Evolutionary conservation across 805 yeast species (phyloP), one percentile per base, ranked within the genome.

Genomic region (Lachancea quebecensis): DNA sequence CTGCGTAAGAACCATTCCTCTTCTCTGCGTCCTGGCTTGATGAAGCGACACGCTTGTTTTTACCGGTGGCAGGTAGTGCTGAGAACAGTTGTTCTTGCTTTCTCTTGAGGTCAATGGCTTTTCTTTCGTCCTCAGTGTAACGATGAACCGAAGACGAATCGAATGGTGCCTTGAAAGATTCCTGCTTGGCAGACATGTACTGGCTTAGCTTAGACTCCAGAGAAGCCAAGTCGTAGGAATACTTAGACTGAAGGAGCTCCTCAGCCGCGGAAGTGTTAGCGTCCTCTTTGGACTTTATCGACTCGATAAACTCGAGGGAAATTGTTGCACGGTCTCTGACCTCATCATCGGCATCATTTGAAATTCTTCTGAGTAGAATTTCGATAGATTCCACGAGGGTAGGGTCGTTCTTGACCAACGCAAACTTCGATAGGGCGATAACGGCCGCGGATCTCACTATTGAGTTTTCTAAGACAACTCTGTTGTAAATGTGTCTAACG

Each of bases 271-370:
- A 40, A 12, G 43, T 15, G 18, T n/a, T 37, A 21, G 38, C 12
- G 43, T 62, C 59, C 10, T 69, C 66, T 16, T 62, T 53, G 16
- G 66, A 64, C 41, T 65, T 62, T 8, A 69, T 60, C 7, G 72
- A 61, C 29, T 69, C 69, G 50, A 86, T 75, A 50, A 89, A 78
- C 52, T 79, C 75, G 59, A 91, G 74, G 1, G 95, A 82, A 55
- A 91, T 72, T 2, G 95, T 85, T 9, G 99, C 97, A 64, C 99
- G 82, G 64, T 91, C 99, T 72, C 99, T 87, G 30, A 93, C 99
- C 68, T 91, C 99, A 67, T 91, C 99, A 64, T 91, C 96, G 38
- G 74, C 77, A 66, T 91, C 99, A 53, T 78, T 85, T 53, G 89
- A 76, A 54, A 95, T 88, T 69, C 97, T 81, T 49, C 75, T 74